These are phyloP conservation scores for Mortierella sp. DNA, from an alignment of 371 early-diverging fungal species.

Conservation along the genomic window DNA sequence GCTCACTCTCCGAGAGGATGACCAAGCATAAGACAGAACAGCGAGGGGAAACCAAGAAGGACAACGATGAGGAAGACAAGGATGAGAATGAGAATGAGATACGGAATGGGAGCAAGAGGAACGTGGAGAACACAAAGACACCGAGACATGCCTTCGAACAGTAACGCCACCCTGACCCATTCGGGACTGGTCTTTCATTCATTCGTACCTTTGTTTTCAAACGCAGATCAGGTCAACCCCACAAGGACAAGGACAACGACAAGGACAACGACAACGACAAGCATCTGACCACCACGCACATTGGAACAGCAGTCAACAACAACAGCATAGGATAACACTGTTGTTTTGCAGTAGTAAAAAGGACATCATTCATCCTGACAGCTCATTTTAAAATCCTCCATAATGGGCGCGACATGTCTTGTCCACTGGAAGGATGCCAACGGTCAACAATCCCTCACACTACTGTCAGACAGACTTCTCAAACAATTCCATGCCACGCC, in stretches of 20 bases:
- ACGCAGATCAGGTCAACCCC: no score
- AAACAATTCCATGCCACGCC: conserved; percentile 51
- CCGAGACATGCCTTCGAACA: no score
- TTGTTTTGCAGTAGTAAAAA: no score
- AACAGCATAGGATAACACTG: no score
- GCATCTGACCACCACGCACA: no score
- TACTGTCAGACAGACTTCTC: conserved; percentile 51
- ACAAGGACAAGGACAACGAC: no score
- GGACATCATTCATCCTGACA: not conserved
- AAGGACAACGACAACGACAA: no score
- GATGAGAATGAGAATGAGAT: not conserved
- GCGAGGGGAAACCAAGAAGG: not conserved
- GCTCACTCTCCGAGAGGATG: no score
- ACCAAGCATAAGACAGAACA: not conserved
- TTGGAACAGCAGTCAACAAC: not conserved
- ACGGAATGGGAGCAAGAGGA: not conserved
- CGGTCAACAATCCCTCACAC: conserved; percentile 50
- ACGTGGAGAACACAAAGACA: no score
- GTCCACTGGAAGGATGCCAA: conserved; percentile 54
- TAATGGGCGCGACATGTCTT: conserved; percentile 53
- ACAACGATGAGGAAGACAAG: not conserved
- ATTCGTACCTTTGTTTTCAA: no score
- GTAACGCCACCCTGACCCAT: no score
- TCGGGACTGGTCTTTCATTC: no score
- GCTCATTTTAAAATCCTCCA: not conserved